Base-by-base conservation (phyloP, 352 stramenopile species). In the Aphanomyces euteiches region DNA sequence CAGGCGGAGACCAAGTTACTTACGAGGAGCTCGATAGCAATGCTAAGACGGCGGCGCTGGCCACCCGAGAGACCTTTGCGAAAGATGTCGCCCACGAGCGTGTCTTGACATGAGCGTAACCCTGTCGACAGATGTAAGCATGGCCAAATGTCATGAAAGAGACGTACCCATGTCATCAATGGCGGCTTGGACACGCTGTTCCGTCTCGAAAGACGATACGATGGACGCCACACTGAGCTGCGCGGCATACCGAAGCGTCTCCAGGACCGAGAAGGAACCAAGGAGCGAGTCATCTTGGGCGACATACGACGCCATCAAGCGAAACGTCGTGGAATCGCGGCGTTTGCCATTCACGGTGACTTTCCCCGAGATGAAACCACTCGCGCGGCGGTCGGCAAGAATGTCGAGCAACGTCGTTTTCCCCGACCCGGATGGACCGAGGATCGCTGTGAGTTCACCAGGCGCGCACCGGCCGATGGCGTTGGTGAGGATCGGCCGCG, bases 21-120 rank as follows among this genome's bases (percentile, higher is more conserved):
- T 50, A 50, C 43, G 43, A 96, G 73, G 34, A 96, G 72, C 67
- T 94, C 89, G 15, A 96, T 81, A 4, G 77, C 90, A 60, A 96
- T 89, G 17, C 73, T 83, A 3, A 96, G 76, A 21, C 89, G 79
- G 3, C 84, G 75, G 53, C 93, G 91, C 54, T 96, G 87, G 61
- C 88, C 89, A 21, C 85, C 87, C 6, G 75, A 91, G 47, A 97
- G 83, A 0, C 89, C 90, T 72, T 93, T 90, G 72, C 87, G 78
- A 58, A 96, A 96, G 3, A 95, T 72, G 72, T 93, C 88, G 13
- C 89, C 90, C 0, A 96, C 85, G 47, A 78, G 56, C 13, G 85
- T 93, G 63, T 85, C 8, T 0, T 65, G n/a, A 47, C 77, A 85
- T 37, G 53, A 72, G 0, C 47, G 67, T 1, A 90, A 75, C 54